Percentiles rank a stretch among this genome's conserved stretches.
These are phyloP conservation scores for Xerocomellus chrysenteron DNA, from an alignment of 768 basidiomycete species.

Conservation along the genomic window DNA sequence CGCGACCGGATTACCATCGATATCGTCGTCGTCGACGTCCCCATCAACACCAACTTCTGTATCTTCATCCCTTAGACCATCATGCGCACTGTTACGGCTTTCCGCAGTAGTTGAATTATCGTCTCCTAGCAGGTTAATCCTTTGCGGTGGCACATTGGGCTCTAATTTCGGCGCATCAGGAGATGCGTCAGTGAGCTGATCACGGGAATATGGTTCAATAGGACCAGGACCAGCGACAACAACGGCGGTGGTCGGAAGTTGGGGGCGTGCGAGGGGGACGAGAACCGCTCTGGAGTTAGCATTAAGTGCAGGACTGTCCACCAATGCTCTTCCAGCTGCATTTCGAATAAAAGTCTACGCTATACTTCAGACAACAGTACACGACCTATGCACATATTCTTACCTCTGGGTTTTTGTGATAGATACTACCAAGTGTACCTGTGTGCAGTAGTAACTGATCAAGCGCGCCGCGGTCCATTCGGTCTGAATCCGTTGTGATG, in stretches of 20 bases:
- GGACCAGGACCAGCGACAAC: slow-evolving; percentile 58
- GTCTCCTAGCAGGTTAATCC: slow-evolving; percentile 17
- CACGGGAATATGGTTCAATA: slow-evolving; percentile 28
- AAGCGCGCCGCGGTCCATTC: slow-evolving; percentile 94
- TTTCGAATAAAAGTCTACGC: slow-evolving; percentile 88
- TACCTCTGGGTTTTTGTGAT: slow-evolving; percentile 97
- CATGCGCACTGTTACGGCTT: slow-evolving; percentile 2
- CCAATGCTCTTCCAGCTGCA: slow-evolving; percentile 77
- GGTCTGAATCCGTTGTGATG: slow-evolving; percentile 96
- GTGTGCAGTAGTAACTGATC: slow-evolving; percentile 95
- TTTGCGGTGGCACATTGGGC: slow-evolving; percentile 30
- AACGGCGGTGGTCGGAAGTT: slow-evolving; percentile 44
- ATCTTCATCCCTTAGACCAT: slow-evolving; percentile 26
- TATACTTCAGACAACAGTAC: slow-evolving; percentile 12
- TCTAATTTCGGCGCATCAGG: slow-evolving; percentile 31
- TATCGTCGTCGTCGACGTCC: slow-evolving; percentile 44
- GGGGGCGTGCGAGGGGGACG: slow-evolving; percentile 55
- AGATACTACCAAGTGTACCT: slow-evolving; percentile 91
- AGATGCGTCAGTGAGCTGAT: slow-evolving; percentile 27
- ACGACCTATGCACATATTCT: slow-evolving; percentile 11
- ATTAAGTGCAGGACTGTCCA: slow-evolving; percentile 90
- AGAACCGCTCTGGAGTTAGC: slow-evolving; percentile 71
- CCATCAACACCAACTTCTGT: slow-evolving; percentile 27
- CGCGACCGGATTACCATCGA: slow-evolving; percentile 27
- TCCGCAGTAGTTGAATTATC: slow-evolving; percentile 10